Base-by-base conservation (phyloP, 164 flowering plant genomes). In the Vitis riparia region DNA sequence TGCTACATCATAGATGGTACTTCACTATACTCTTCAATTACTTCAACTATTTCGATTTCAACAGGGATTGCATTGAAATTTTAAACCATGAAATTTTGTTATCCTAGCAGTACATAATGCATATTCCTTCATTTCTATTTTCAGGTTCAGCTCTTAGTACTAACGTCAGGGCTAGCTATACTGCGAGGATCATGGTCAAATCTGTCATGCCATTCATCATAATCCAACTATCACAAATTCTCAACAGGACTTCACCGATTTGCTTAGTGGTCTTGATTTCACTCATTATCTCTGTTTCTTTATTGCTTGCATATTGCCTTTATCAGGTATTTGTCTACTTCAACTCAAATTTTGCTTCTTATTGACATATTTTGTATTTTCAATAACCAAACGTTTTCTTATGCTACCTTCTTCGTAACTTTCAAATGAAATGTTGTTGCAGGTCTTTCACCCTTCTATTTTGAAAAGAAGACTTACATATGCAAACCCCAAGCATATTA, bases 101-200 rank as follows among this genome's bases (percentile, higher is more conserved):
- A 37, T 37, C 44, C 5, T 37, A 37, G 6, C 44, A 37, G 7
- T 23, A 23, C 27, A 6, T 37, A 37, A 37, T 37, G 44, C 7
- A 37, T 37, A 6, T 37, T 37, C 44, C 44, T 3, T 37, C 7
- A 37, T 59, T 59, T 13, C 17, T 55, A 55, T 8, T 16, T 59
- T 17, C 73, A 76, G 79, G 70, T 37, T 57, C 60, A 10, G 75
- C 69, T 63, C 68, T 76, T 23, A 14, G 15, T 17, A 76, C 67
- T 51, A 75, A 76, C 17, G 2, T 19, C 9, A 5, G 27, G 66
- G 72, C 79, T 5, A 15, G 58, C n/a, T 13, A 68, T 11, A 29
- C 75, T 13, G 79, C 79, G 49, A 56, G 72, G 23, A 72, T 72
- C 57, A 77, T 77, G 79, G 51, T 64, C 17, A 15, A 72, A 11